Conservation (phyloP, 306 rosid genomes). For the Cyclanthera cordifolia region DNA sequence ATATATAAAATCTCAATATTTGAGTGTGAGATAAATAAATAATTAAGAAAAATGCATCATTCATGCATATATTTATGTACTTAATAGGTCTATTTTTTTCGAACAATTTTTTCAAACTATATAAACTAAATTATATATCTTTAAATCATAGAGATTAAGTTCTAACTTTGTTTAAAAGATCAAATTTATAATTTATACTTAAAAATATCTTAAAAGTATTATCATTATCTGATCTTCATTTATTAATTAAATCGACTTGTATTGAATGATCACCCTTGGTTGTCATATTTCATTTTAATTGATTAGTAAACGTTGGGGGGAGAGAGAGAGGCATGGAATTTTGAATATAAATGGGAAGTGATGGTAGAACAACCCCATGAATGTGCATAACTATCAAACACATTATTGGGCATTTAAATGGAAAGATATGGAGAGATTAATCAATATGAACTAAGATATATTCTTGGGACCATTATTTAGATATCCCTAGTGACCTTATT, state of each 20-base stretch:
- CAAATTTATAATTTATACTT: no score
- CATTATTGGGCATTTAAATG: constrained; percentile 2
- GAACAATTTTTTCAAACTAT: no score
- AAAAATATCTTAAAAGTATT: not conserved
- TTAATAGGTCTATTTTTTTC: no score
- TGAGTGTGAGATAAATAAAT: no score
- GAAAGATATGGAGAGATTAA: constrained; percentile 3
- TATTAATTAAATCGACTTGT: not conserved
- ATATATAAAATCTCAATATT: no score
- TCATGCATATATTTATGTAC: no score
- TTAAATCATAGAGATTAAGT: no score
- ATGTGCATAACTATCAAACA: not conserved
- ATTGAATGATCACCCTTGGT: not conserved
- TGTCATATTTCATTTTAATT: not conserved
- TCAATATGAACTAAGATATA: constrained; percentile 4
- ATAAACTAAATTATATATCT: no score
- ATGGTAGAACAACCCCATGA: constrained; percentile 10
- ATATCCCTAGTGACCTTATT: constrained; percentile 1
- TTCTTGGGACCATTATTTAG: not conserved
- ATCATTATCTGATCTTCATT: not conserved
- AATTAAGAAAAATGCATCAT: no score
- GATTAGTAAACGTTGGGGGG: not conserved
- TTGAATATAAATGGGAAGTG: not conserved
- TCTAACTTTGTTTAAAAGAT: no score
- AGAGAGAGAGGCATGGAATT: not conserved